phyloP scores from a whole-genome alignment of 1,284 basidiomycete genomes.

The Papiliotrema laurentii region DNA sequence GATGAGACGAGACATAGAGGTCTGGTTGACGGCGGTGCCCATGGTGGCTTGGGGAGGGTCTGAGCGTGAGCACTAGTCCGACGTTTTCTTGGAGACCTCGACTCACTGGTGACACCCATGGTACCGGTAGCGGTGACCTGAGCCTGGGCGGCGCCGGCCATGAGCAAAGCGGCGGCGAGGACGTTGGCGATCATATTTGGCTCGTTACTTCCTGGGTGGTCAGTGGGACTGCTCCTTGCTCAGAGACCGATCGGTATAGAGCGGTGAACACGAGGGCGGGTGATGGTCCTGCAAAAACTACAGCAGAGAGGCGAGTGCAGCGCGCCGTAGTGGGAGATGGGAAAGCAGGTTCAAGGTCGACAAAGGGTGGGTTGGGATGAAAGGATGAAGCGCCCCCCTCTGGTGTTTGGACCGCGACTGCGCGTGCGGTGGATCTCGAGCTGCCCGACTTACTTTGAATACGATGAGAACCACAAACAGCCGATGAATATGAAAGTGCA shows the following conservation, averaged over 20 bases:
- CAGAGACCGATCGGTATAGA: neutral
- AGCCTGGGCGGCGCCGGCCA: constrained; percentile 34
- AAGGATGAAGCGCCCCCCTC: neutral
- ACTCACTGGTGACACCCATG: constrained; percentile 35
- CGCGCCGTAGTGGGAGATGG: neutral
- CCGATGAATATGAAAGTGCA: neutral
- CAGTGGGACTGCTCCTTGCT: neutral
- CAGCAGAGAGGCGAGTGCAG: neutral
- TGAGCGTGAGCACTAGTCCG: neutral
- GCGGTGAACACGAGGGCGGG: neutral
- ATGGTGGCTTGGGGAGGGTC: constrained; percentile 35
- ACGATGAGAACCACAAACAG: no score
- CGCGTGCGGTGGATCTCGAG: no score
- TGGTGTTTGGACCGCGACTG: no score
- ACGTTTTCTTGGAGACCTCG: neutral
- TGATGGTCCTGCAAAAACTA: no score
- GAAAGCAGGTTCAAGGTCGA: neutral
- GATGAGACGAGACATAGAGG: constrained; percentile 42
- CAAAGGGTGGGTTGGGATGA: neutral
- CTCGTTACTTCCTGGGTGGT: neutral
- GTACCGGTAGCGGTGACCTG: constrained; percentile 44
- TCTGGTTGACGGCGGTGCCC: constrained; percentile 45
- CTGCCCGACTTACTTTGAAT: no score
- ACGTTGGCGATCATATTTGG: constrained; percentile 23
- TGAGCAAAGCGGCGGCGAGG: constrained; percentile 21